Evolutionary conservation across 345 rosid genomes (phyloP), one percentile per base, ranked within the genome.

Genomic region (Populus simonii): DNA sequence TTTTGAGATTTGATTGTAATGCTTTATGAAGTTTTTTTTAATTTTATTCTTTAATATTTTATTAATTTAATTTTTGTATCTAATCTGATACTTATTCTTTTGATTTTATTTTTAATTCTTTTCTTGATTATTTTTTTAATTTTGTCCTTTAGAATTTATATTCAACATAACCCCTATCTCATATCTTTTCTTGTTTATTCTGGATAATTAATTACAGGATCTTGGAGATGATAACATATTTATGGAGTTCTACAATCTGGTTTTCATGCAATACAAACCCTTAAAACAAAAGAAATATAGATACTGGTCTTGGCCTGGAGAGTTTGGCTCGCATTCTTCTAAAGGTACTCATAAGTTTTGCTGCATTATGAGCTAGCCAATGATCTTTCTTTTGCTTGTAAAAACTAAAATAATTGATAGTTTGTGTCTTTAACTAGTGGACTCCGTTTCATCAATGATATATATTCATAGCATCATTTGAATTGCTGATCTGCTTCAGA

Each of bases 251-350:
- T 96, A 96, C 81, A 96, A 96, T 76, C 86, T 96, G 78, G 99
- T 96, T 45, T 96, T 91, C 87, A 91, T 96, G 99, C 93, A 93
- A 85, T 96, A 89, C 84, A 95, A 95, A 83, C 97, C 93, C 15
- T 87, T 92, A 82, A 93, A 92, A 84, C 97, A 95, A 84, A 88
- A 89, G 88, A 88, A 91, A 90, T 80, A 93, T 95, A 83, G 99
- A 95, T 83, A 93, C 98, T 65, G 98, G 99, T 77, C 94, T 95
- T 82, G 98, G 99, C 74, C 78, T 93, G 83, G 99, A 93, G 84
- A 97, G 98, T 38, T 78, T 93, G 81, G 97, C 99, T 80, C 91
- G 89, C 77, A 95, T 95, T 75, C 96, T 95, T 78, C 98, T 91
- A 80, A 91, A 89, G 90, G 93, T 87, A 81, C 62, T 72, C 66